A percentile compares a stretch with the other conserved stretches of the same genome.
phyloP scores from a whole-genome alignment of 208 protist species.

The Trypanosoma congolense region DNA sequence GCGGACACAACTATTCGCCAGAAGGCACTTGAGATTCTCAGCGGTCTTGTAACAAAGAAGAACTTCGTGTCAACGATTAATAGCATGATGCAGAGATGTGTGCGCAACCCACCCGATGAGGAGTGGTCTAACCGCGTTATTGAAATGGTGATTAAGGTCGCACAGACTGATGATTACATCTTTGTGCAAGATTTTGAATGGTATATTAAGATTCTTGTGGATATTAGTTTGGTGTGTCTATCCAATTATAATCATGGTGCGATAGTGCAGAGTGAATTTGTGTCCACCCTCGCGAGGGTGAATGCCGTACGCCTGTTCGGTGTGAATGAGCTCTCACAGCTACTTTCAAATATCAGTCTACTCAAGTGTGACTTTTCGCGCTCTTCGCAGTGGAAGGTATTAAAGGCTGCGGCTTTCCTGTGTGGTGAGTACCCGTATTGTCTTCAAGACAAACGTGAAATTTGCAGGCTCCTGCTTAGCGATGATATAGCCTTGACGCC shows the following conservation, averaged over 20 bases:
- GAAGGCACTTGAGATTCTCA: constrained; percentile 91
- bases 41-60: constrained; percentile 89
- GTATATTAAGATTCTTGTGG: constrained; percentile 93
- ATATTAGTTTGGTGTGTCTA: constrained; percentile 75
- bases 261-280: constrained; percentile 88
- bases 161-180: constrained; percentile 78
- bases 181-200: constrained; percentile 97
- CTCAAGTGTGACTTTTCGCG: constrained; percentile 31
- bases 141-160: constrained; percentile 75
- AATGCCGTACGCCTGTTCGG: constrained; percentile 78
- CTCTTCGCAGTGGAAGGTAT: constrained; percentile 69
- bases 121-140: constrained; percentile 92
- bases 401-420: constrained; percentile 91
- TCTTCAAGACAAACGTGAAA: constrained; percentile 44
- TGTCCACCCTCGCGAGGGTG: constrained; percentile 93
- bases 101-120: constrained; percentile 64
- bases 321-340: constrained; percentile 50
- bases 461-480: constrained; percentile 42
- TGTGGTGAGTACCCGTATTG: constrained; percentile 92
- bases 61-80: constrained; percentile 85
- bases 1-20: constrained; percentile 94
- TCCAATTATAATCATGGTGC: constrained; percentile 67
- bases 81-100: constrained; percentile 63
- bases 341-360: constrained; percentile 45
- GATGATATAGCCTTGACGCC: constrained; percentile 39